phyloP scores from a whole-genome alignment of 2,329 filamentous ascomycete species.

The Fragosphaeria purpurea region DNA sequence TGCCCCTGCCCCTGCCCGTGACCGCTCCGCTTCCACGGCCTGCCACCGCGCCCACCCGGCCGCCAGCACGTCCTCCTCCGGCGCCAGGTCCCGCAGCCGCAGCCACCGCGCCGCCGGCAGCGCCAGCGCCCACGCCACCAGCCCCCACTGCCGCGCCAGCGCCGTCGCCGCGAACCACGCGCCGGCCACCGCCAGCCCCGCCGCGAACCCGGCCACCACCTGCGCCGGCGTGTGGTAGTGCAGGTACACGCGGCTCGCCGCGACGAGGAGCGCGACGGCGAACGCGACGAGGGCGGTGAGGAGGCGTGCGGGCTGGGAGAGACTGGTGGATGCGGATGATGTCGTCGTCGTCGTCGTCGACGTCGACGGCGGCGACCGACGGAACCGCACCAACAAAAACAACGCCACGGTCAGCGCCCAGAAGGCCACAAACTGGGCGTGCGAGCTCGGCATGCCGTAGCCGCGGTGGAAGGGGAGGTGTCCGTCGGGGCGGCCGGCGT shows the following conservation, averaged over 20 bases:
- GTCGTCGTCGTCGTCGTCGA: background rate
- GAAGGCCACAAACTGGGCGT: conserved; percentile 89
- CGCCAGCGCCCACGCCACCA: conserved; percentile 64
- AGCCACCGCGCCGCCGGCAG: conserved; percentile 53
- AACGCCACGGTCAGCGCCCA: conserved; percentile 77
- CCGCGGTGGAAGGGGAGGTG: conserved; percentile 32
- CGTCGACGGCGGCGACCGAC: conserved; percentile 12
- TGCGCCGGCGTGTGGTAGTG: conserved; percentile 86
- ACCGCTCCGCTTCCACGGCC: no score
- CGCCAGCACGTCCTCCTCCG: conserved; percentile 81
- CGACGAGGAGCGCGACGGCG: conserved; percentile 56
- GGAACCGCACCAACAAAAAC: conserved; percentile 76
- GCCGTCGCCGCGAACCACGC: conserved; percentile 70
- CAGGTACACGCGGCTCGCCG: conserved; percentile 77
- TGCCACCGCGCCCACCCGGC: conserved; percentile 94
- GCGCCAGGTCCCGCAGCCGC: conserved; percentile 70
- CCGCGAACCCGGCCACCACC: conserved; percentile 67
- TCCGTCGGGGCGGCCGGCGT: no score
- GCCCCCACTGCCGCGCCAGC: conserved; percentile 54
- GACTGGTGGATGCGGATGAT: background rate
- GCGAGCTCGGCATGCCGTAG: conserved; percentile 93
- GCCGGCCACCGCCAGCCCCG: conserved; percentile 60
- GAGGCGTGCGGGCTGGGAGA: conserved; percentile 48
- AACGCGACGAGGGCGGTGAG: conserved; percentile 45
- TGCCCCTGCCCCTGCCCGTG: no score